These are phyloP conservation scores for Heterobasidion parviporum DNA, from an alignment of 1,284 basidiomycete species.

Conservation along the genomic window DNA sequence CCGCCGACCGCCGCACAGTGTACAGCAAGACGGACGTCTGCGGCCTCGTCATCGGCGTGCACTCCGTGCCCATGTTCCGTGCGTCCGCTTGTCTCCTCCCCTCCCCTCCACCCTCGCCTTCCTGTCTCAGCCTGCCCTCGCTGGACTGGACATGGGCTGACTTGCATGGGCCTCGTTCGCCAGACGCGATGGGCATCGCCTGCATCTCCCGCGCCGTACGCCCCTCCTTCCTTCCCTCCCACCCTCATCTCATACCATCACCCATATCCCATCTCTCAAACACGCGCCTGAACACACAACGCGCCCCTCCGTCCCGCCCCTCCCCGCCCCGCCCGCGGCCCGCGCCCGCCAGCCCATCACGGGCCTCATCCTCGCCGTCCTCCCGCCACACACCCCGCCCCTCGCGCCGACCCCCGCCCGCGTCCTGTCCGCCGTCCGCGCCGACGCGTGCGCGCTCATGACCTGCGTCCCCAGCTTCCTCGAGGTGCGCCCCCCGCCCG, in stretches of 20 bases:
- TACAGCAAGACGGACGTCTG: conserved; percentile 15
- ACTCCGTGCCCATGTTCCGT: conserved; percentile 17
- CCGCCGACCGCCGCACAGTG: conserved; percentile 2
- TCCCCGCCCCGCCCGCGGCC: too few species aligned
- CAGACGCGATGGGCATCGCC: conserved; percentile 12
- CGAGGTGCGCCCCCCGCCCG: too few species aligned
- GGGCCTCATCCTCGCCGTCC: not conserved
- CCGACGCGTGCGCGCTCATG: not conserved
- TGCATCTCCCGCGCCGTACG: conserved; percentile 2
- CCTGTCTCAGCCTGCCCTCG: too few species aligned
- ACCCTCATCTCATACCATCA: too few species aligned
- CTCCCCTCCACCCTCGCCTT: not conserved
- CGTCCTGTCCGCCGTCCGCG: conserved; percentile 11
- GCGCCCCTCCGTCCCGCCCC: too few species aligned
- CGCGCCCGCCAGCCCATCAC: not conserved
- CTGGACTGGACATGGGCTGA: too few species aligned
- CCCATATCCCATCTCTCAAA: too few species aligned
- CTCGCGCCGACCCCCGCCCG: not conserved
- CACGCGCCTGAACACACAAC: too few species aligned
- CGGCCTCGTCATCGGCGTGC: conserved; percentile 12
- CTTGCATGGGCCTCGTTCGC: too few species aligned
- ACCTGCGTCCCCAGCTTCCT: not conserved
- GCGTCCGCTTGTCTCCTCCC: not conserved
- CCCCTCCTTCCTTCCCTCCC: too few species aligned
- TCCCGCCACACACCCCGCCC: not conserved